Percentiles rank a stretch among this genome's conserved stretches.
Evolutionary conservation across 208 protist genomes (phyloP).

Genomic region (Trypanosoma lewisi): DNA sequence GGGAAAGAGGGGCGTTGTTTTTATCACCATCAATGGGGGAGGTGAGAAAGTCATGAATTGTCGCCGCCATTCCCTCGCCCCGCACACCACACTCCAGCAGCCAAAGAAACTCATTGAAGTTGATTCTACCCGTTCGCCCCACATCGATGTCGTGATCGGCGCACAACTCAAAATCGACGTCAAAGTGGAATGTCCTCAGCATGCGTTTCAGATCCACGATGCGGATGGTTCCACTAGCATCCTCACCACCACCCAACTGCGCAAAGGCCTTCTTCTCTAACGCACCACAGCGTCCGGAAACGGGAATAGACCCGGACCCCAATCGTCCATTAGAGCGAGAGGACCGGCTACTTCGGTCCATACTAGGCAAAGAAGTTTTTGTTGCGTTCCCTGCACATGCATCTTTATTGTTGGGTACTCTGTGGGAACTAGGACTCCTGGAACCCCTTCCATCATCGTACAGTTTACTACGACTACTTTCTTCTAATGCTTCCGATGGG

Average conservation of each 20-base stretch:
- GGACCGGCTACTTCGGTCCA: neutral
- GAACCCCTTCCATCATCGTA: neutral
- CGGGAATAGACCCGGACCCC: neutral
- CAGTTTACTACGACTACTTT: neutral
- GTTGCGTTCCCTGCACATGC: neutral
- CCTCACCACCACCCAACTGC: slow-evolving; percentile 17
- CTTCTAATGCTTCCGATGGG: neutral
- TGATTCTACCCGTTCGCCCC: slow-evolving; percentile 26
- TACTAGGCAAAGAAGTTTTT: neutral
- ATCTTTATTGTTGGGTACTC: neutral
- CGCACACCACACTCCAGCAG: slow-evolving; percentile 26
- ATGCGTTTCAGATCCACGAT: slow-evolving; percentile 24
- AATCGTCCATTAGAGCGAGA: neutral
- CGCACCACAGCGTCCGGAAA: slow-evolving; percentile 1
- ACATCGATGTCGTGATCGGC: slow-evolving; percentile 32
- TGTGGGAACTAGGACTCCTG: neutral
- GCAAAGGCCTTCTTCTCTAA: slow-evolving; percentile 16
- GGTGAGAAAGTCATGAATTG: slow-evolving; percentile 6
- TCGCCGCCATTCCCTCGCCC: slow-evolving; percentile 17
- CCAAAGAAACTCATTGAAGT: slow-evolving; percentile 39
- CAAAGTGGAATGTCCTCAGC: slow-evolving; percentile 24
- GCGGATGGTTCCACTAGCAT: slow-evolving; percentile 21
- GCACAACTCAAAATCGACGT: slow-evolving; percentile 25
- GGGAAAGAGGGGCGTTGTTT: neutral
- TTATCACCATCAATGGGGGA: neutral